Percentiles rank a stretch among this genome's conserved stretches.
These are phyloP conservation scores for Coffea canephora DNA, from an alignment of 257 asterid genomes.

Conservation along the genomic window DNA sequence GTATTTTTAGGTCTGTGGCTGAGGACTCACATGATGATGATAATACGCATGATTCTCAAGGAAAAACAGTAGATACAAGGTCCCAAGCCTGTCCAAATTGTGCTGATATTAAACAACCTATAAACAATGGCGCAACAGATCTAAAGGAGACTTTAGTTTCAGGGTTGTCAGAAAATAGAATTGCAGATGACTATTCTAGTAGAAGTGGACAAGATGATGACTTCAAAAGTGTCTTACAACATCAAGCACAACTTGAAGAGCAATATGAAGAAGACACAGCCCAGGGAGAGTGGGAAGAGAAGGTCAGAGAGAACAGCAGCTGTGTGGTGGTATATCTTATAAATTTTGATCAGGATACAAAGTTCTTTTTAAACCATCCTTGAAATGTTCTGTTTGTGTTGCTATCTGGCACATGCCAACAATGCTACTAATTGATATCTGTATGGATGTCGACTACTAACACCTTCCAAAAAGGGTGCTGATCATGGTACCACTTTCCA, in stretches of 20 bases:
- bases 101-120: constrained; percentile 36
- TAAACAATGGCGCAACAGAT: constrained; percentile 33
- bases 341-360: background rate
- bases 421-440: background rate
- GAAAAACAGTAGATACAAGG: constrained; percentile 18
- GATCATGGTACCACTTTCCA: background rate
- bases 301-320: constrained; percentile 57
- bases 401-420: background rate
- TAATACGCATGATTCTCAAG: constrained; percentile 20
- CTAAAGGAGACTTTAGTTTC: constrained; percentile 28
- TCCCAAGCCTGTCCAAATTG: constrained; percentile 41
- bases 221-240: constrained; percentile 61
- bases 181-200: constrained; percentile 26
- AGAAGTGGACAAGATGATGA: constrained; percentile 39
- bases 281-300: constrained; percentile 94
- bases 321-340: constrained; percentile 50
- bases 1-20: constrained; percentile 44
- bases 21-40: constrained; percentile 42
- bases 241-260: constrained; percentile 54
- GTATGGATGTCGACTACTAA: background rate
- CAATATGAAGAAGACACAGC: constrained; percentile 74
- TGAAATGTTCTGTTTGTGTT: background rate
- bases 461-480: background rate
- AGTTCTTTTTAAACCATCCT: background rate
- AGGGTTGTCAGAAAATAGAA: constrained; percentile 27